Conservation (phyloP, 2,329 filamentous ascomycete species). For the Didymella exigua region DNA sequence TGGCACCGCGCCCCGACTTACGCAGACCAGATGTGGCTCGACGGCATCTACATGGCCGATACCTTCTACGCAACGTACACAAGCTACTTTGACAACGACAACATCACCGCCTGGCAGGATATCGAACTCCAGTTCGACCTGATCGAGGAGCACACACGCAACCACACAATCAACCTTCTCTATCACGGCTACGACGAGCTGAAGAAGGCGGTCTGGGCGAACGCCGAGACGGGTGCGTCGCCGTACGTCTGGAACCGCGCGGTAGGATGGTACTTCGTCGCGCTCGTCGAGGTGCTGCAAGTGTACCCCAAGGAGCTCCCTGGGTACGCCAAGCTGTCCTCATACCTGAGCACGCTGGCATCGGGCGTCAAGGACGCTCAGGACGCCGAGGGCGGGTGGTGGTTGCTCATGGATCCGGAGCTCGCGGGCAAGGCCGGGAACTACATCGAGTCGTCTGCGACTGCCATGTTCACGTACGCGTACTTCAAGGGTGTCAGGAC, state of each 20-base stretch:
- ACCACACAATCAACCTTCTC: constrained; percentile 41
- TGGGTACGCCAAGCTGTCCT: constrained; percentile 45
- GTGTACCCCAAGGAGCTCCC: constrained; percentile 50
- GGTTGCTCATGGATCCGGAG: constrained; percentile 61
- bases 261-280: constrained; percentile 49
- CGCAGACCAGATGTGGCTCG: constrained; percentile 63
- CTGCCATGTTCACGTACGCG: constrained; percentile 56
- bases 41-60: constrained; percentile 56
- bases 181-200: constrained; percentile 46
- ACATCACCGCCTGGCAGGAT: constrained; percentile 53
- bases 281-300: constrained; percentile 56
- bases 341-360: constrained; percentile 52
- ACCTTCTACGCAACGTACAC: constrained; percentile 50
- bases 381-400: constrained; percentile 61
- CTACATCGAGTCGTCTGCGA: constrained; percentile 65
- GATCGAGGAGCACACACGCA: constrained; percentile 44
- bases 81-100: constrained; percentile 44
- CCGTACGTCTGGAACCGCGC: constrained; percentile 48
- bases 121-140: constrained; percentile 46
- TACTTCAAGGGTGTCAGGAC: constrained; percentile 45
- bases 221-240: constrained; percentile 42
- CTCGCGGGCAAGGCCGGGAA: constrained; percentile 57
- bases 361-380: constrained; percentile 52
- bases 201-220: constrained; percentile 45
- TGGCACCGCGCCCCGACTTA: constrained; percentile 59